Evolutionary conservation across 108 stramenopile species (phyloP).

Genomic region (Poteriospumella lacustris): DNA sequence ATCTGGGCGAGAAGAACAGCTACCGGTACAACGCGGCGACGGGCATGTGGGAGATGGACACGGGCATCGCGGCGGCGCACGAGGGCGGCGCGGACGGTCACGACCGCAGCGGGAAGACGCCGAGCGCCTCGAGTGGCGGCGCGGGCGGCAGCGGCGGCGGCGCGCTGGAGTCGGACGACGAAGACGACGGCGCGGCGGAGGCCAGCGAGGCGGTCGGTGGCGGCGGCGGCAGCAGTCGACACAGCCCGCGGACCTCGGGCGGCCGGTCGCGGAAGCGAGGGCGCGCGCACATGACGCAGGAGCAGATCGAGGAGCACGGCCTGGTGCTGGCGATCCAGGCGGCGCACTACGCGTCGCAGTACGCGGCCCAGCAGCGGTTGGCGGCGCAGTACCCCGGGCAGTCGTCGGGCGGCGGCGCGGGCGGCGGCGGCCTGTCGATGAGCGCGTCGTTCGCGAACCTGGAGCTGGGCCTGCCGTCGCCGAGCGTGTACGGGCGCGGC

Average conservation of each 20-base stretch:
- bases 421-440: too few relatives aligned
- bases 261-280: not conserved
- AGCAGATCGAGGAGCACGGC: slow-evolving; percentile 18
- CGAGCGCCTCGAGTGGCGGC: too few relatives aligned
- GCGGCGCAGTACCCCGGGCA: too few relatives aligned
- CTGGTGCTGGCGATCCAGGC: slow-evolving; percentile 22
- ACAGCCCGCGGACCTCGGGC: not conserved
- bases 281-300: not conserved
- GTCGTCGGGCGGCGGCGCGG: too few relatives aligned
- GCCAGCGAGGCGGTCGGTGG: not conserved
- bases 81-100: not conserved
- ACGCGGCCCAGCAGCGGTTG: not conserved
- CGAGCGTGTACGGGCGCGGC: too few relatives aligned
- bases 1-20: not conserved
- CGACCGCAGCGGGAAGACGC: not conserved
- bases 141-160: not conserved
- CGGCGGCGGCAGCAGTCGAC: not conserved
- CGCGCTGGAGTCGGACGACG: not conserved
- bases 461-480: too few relatives aligned
- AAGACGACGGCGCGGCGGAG: not conserved
- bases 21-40: slow-evolving; percentile 21
- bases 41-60: slow-evolving; percentile 1
- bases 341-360: slow-evolving; percentile 17
- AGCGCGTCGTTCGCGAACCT: too few relatives aligned
- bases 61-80: too few relatives aligned